Percentiles rank a stretch among this genome's conserved stretches.
phyloP scores from a whole-genome alignment of 768 basidiomycete species.

The Tricholoma saponaceum region DNA sequence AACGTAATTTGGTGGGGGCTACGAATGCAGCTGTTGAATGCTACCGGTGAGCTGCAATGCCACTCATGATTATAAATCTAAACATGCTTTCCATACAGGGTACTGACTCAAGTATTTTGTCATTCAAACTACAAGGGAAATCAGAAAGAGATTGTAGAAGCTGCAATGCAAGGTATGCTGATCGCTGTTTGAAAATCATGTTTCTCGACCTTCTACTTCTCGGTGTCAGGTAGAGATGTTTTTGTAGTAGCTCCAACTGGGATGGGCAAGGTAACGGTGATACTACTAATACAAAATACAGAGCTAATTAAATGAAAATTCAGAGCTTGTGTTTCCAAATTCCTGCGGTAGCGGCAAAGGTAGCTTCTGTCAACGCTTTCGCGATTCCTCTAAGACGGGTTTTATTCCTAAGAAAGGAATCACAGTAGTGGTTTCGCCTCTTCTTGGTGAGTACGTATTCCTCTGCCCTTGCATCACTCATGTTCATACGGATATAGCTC shows the following conservation, averaged over 20 bases:
- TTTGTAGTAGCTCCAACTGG: conserved; percentile 84
- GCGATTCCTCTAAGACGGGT: background rate
- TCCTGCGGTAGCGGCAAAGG: conserved; percentile 66
- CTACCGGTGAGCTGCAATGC: conserved; percentile 5
- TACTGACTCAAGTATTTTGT: conserved; percentile 54
- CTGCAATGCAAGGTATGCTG: conserved; percentile 55
- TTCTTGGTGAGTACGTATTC: conserved; percentile 49
- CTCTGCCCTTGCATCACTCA: background rate
- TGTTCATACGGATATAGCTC: conserved; percentile 36
- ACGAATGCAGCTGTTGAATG: background rate
- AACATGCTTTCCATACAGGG: conserved; percentile 1
- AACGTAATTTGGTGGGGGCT: background rate
- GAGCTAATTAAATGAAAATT: background rate
- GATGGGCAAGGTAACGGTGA: conserved; percentile 69
- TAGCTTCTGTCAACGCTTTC: conserved; percentile 18
- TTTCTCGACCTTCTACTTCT: background rate
- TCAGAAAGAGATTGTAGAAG: conserved; percentile 72
- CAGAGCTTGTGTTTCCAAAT: conserved; percentile 86
- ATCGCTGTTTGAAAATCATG: background rate
- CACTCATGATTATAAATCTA: background rate
- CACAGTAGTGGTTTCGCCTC: conserved; percentile 73
- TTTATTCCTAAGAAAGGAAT: conserved; percentile 50
- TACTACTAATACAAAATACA: background rate
- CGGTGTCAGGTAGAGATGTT: conserved; percentile 56
- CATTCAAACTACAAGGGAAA: conserved; percentile 69